Evolutionary conservation across 345 rosid genomes (phyloP).

Genomic region (Limnanthes douglasii): DNA sequence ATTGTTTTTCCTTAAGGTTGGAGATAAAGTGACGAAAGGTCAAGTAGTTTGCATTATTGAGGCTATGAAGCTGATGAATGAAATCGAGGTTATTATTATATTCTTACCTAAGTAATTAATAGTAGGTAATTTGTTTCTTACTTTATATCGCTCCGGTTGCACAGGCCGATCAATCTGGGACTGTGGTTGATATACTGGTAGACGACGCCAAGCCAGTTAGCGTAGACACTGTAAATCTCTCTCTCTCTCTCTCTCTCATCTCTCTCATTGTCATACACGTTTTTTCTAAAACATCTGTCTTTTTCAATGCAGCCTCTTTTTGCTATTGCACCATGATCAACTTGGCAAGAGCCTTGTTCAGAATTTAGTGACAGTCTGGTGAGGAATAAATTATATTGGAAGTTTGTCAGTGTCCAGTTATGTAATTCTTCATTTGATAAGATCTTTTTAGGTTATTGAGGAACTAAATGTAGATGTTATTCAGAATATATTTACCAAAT

Average conservation of each 20-base stretch:
- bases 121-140: neutral
- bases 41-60: slow-evolving; percentile 89
- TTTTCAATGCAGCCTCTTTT: slow-evolving; percentile 62
- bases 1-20: slow-evolving; percentile 36
- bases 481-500: too few species aligned
- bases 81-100: slow-evolving; percentile 63
- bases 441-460: neutral
- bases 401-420: neutral
- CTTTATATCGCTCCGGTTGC: neutral
- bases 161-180: slow-evolving; percentile 95
- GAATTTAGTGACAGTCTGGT: slow-evolving; percentile 1
- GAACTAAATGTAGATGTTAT: too few species aligned
- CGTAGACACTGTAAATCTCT: slow-evolving; percentile 47
- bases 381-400: neutral
- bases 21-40: slow-evolving; percentile 95
- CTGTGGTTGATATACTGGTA: slow-evolving; percentile 52
- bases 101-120: neutral
- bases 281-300: neutral
- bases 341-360: slow-evolving; percentile 4
- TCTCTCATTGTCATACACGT: neutral
- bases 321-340: slow-evolving; percentile 40
- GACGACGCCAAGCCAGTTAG: slow-evolving; percentile 87
- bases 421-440: slow-evolving; percentile 11
- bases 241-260: slow-evolving; percentile 1
- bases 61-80: slow-evolving; percentile 98